Evolutionary conservation across 129 eudicot species (phyloP), one percentile per base, ranked within the genome.

Genomic region (Ambrosia trifida): DNA sequence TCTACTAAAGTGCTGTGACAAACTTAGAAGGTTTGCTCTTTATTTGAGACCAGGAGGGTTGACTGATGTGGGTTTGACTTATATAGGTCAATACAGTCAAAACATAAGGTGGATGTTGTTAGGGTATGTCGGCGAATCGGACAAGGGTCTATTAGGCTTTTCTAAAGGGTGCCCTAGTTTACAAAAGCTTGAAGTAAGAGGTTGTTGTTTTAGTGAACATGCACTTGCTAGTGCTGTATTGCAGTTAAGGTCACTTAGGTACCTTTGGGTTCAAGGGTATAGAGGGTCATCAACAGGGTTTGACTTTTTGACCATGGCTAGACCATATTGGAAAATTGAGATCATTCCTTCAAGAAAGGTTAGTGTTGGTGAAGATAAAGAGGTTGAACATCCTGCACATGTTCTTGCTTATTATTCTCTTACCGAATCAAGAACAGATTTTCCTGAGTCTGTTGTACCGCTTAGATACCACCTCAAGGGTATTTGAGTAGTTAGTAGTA

Each of bases 181-280:
- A 66, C 84, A 77, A 58, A 91, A 88, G 78, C 84, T 91, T 30
- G 97, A 91, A 67, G 76, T 91, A 78, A 74, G 96, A 52, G 97
- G 88, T 2, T 88, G 93, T 50, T 78, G 82, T 62, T 91, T 91
- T 69, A 88, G 93, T 61, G 97, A 91, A 73, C 80, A 43, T 36
- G 97, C 97, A 11, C 65, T 91, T 63, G 96, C 96, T 63, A 72
- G 24, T 81, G 90, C 93, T 35, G 91, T 78, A 3, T 54, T 82
- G 79, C 82, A 84, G 66, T 44, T 91, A 75, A 72, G 51, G 16
- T 81, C 96, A 20, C 71, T 91, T 50, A 82, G 96, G 85, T 91
- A 91, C 73, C 69, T 91, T 72, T 91, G 97, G 97, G 97, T 91
- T 20, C 96, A 91, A 69, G 97, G 96, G 20, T 88, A 82, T 74